These are phyloP conservation scores for Paraleonurus japonicus DNA, from an alignment of 257 asterid species.

Conservation along the genomic window DNA sequence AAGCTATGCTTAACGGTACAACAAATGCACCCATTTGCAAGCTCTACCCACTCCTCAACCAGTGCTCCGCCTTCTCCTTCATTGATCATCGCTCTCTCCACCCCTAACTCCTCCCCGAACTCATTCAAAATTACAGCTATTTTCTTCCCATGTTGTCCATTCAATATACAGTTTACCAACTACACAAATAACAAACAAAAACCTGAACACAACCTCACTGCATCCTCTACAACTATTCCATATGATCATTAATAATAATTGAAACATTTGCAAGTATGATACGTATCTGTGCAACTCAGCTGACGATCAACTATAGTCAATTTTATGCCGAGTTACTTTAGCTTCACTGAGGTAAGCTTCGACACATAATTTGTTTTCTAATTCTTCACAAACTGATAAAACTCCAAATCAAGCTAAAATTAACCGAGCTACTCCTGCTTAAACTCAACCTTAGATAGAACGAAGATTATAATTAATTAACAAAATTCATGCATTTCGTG, in stretches of 20 bases:
- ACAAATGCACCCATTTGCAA: constrained; percentile 94
- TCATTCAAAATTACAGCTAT: constrained; percentile 95
- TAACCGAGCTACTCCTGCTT: constrained; percentile 16
- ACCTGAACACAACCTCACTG: neutral
- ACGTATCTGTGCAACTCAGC: neutral
- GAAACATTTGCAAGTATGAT: neutral
- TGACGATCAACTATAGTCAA: neutral
- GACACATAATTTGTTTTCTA: neutral
- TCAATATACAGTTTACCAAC: constrained; percentile 83
- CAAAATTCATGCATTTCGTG: neutral
- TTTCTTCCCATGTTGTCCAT: constrained; percentile 77
- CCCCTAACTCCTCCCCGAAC: constrained; percentile 96
- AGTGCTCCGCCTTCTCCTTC: constrained; percentile 92
- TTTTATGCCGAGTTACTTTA: neutral
- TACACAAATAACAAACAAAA: constrained; percentile 26
- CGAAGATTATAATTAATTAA: neutral
- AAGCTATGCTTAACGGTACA: constrained; percentile 96
- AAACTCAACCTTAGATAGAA: constrained; percentile 10
- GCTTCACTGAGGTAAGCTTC: neutral
- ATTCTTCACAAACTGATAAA: neutral
- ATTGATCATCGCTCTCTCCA: constrained; percentile 96
- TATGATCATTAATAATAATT: neutral
- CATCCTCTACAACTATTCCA: neutral
- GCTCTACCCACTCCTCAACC: constrained; percentile 99
- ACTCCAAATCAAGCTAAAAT: neutral